Percentiles rank a stretch among this genome's conserved stretches.
Evolutionary conservation across 495 filamentous ascomycete genomes (phyloP).

Genomic region (Penicillium crystallinum): DNA sequence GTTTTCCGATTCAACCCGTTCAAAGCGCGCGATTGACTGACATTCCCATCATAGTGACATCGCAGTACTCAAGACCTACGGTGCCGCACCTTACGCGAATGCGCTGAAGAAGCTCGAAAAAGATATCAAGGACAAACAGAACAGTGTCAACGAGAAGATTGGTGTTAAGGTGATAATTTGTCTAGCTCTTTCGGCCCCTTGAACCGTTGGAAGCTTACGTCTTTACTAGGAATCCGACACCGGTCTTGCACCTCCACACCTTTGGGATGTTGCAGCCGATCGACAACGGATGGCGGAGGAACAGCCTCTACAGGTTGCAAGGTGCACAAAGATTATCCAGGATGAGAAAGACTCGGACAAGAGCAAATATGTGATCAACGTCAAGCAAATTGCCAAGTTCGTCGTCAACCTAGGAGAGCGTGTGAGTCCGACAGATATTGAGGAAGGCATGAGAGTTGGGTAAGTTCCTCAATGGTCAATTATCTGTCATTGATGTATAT

Average conservation of each 20-base stretch:
- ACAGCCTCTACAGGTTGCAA: constrained; percentile 93
- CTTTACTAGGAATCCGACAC: constrained; percentile 85
- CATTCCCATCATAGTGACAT: constrained; percentile 68
- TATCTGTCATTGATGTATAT: background rate
- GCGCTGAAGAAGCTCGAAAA: constrained; percentile 93
- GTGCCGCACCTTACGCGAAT: constrained; percentile 89
- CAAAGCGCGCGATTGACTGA: constrained; percentile 18
- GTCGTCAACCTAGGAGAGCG: constrained; percentile 97
- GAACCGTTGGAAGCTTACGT: constrained; percentile 20
- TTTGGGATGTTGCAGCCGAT: constrained; percentile 98
- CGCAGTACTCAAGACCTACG: constrained; percentile 98
- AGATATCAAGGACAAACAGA: constrained; percentile 96
- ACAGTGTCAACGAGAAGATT: constrained; percentile 97
- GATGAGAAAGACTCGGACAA: constrained; percentile 96
- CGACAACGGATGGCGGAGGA: constrained; percentile 97
- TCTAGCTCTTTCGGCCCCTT: constrained; percentile 9
- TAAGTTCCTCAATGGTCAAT: constrained; percentile 34
- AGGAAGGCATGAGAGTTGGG: constrained; percentile 97
- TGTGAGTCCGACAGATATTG: constrained; percentile 96
- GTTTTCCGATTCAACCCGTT: background rate
- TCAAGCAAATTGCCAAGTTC: constrained; percentile 99
- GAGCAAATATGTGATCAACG: constrained; percentile 99
- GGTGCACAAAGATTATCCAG: constrained; percentile 98
- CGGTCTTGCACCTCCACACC: constrained; percentile 92
- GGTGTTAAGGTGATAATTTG: constrained; percentile 56